These are phyloP conservation scores for Helenozyma rhizophorensis DNA, from an alignment of 805 yeast species.

Conservation along the genomic window DNA sequence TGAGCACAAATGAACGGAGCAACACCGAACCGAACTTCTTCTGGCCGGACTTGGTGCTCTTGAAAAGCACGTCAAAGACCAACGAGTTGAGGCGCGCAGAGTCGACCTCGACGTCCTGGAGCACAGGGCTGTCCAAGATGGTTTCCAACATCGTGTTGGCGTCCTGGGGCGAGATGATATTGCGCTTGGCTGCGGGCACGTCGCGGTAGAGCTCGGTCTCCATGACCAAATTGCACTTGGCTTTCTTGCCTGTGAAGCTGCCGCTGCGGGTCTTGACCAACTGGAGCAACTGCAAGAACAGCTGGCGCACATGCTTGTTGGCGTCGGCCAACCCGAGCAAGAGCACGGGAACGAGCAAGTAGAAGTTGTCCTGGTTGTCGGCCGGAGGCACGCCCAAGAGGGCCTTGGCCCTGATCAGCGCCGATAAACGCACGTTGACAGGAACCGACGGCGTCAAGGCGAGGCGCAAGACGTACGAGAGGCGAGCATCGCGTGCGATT, in stretches of 20 bases:
- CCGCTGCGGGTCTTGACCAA: constrained; percentile 29
- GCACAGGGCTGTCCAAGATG: constrained; percentile 15
- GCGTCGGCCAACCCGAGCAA: constrained; percentile 51
- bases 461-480: constrained; percentile 59
- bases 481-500: constrained; percentile 31
- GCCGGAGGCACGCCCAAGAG: constrained; percentile 25
- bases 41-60: constrained; percentile 36
- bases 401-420: constrained; percentile 40
- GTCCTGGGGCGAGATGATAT: constrained; percentile 64
- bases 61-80: constrained; percentile 34
- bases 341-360: constrained; percentile 57
- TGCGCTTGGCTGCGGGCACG: constrained; percentile 39
- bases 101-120: constrained; percentile 30
- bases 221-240: constrained; percentile 40
- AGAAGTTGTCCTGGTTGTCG: constrained; percentile 22
- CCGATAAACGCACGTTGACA: constrained; percentile 46
- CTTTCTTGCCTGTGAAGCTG: constrained; percentile 28
- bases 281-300: constrained; percentile 18
- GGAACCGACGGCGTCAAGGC: constrained; percentile 59
- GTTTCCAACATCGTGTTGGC: constrained; percentile 37
- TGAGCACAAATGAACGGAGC: constrained; percentile 57
- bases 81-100: constrained; percentile 19
- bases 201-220: constrained; percentile 57
- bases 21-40: constrained; percentile 56
- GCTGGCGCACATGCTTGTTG: constrained; percentile 46